Evolutionary conservation across 495 filamentous ascomycete genomes (phyloP), one percentile per base, ranked within the genome.

Genomic region (Aspergillus avenaceus): DNA sequence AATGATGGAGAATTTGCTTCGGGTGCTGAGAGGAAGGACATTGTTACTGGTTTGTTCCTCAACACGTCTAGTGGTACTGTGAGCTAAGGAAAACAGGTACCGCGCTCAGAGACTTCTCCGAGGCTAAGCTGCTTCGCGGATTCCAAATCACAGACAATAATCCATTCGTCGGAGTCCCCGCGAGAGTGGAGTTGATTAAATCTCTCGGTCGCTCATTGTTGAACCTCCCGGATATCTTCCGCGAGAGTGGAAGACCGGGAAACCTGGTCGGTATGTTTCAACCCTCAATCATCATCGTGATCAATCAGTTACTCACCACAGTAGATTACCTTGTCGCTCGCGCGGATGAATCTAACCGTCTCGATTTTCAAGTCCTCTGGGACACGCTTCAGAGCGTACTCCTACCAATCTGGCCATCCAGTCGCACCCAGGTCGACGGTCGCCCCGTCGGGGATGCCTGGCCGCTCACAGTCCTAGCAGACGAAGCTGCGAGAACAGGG

Each of bases 361-460:
- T 74, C 1, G 57, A 73, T 43, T 74, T 66, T 45, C 45, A 52
- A 3, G 46, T 59, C 0, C 66, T 83, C 1, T 83, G 80, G 80
- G 53, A 50, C 8, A 62, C 69, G 11, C 63, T 83, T 0, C 81
- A 82, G 63, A 66, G 67, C 27, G 65, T 74, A 5, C 67, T 83
- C 1, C 60, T 76, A 13, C 70, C 75, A 4, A 73, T 78, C 28
- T 83, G 80, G 80, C 80, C 80, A 0, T 63, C 69, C 13, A 74
- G 77, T 12, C 72, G 80, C 21, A 81, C 80, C 0, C 66, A 69
- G 9, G 60, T 83, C 14, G 64, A 71, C 14, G 78, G 77, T 12
- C 58, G 71, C 8, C 72, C 79, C 1, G 65, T 83, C 22, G 80
- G 80, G 29, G 80, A 83, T 57, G 79, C 80, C 3, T 83, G 80